Conservation (phyloP, 208 protist species). For the Phytomonas sp. region DNA sequence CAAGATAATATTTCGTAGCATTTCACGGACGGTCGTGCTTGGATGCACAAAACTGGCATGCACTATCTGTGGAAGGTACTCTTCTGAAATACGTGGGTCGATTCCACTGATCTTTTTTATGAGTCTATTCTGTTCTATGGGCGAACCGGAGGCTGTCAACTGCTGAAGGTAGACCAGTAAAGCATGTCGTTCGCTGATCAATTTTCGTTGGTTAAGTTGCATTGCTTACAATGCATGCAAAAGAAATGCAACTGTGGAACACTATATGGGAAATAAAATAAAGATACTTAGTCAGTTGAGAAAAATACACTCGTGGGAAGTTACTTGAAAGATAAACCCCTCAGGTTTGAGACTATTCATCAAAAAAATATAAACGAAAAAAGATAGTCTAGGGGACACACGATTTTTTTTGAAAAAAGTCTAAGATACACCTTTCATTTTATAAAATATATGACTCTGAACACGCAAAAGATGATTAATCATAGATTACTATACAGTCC, state of each 20-base stretch:
- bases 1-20: constrained; percentile 62
- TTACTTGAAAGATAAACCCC: background rate
- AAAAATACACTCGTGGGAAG: background rate
- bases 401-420: background rate
- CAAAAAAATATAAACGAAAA: constrained; percentile 1
- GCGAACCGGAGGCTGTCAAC: constrained; percentile 21
- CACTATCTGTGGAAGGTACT: constrained; percentile 71
- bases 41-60: constrained; percentile 72
- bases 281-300: background rate
- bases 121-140: constrained; percentile 33
- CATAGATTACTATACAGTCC: background rate
- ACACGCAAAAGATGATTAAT: background rate
- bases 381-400: background rate
- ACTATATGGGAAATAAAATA: background rate
- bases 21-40: constrained; percentile 35
- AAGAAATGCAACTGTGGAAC: background rate
- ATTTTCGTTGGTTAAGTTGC: constrained; percentile 1
- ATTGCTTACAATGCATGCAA: background rate
- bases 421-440: background rate
- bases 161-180: constrained; percentile 47
- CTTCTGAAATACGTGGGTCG: constrained; percentile 41
- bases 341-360: background rate
- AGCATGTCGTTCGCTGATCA: constrained; percentile 28
- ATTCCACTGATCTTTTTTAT: constrained; percentile 55
- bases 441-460: background rate